Conservation (phyloP, 2,329 filamentous ascomycete species). For the Curvularia verruculosa region DNA sequence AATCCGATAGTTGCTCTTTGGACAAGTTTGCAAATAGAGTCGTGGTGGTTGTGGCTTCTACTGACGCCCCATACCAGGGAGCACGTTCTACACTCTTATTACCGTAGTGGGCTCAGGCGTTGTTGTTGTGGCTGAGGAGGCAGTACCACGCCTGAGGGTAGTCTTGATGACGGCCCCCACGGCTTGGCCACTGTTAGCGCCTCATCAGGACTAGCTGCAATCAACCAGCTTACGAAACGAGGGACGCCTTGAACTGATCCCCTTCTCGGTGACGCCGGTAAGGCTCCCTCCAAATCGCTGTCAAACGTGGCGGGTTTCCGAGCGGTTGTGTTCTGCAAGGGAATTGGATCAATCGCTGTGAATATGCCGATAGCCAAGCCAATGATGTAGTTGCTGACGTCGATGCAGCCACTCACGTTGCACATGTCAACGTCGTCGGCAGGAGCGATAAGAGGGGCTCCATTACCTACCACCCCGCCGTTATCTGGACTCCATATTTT, state of each 20-base stretch:
- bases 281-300: not conserved
- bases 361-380: not conserved
- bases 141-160: not conserved
- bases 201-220: constrained; percentile 12
- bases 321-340: not conserved
- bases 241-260: constrained; percentile 3
- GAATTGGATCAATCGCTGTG: not conserved
- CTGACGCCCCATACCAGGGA: not conserved
- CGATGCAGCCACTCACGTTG: not conserved
- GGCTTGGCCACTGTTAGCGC: constrained; percentile 29
- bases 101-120: constrained; percentile 15
- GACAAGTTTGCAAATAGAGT: not conserved
- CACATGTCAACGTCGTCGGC: not conserved
- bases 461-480: not conserved
- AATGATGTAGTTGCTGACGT: not conserved
- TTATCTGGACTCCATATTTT: not conserved
- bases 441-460: not conserved
- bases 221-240: constrained; percentile 1
- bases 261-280: not conserved
- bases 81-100: constrained; percentile 31
- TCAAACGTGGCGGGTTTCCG: not conserved
- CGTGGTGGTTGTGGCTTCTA: not conserved
- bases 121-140: constrained; percentile 1
- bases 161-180: not conserved
- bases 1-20: not conserved